phyloP scores from a whole-genome alignment of 768 basidiomycete genomes.

The Podaxis carcinomalis region DNA sequence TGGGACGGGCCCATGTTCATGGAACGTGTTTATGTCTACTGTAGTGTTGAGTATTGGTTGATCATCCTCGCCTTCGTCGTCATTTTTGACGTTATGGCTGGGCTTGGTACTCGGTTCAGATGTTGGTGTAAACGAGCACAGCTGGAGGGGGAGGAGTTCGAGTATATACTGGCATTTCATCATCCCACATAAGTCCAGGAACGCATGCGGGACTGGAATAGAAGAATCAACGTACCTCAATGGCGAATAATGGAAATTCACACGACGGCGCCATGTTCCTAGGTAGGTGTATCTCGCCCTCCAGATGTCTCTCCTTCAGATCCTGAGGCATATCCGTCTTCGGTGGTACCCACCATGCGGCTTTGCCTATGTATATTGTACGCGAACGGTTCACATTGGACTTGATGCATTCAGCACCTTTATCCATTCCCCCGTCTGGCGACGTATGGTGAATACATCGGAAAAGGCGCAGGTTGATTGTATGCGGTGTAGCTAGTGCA shows the following conservation, averaged over 20 bases:
- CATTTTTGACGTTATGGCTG: background rate
- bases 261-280: background rate
- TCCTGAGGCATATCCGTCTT: background rate
- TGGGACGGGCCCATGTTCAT: background rate
- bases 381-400: background rate
- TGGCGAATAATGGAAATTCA: background rate
- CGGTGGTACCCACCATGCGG: background rate
- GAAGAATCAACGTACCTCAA: background rate
- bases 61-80: background rate
- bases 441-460: background rate
- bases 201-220: background rate
- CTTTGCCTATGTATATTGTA: background rate
- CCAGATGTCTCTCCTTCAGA: background rate
- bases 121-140: background rate
- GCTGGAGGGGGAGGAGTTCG: slow-evolving; percentile 10
- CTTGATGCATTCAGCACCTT: background rate
- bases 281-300: background rate
- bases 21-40: background rate
- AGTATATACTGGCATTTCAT: slow-evolving; percentile 8
- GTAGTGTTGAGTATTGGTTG: background rate
- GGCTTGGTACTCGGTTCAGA: background rate
- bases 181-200: background rate
- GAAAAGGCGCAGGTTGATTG: background rate
- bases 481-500: background rate
- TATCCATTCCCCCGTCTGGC: background rate